Evolutionary conservation across 73 alveolate genomes (phyloP), one percentile per base, ranked within the genome.

Genomic region (Blepharisma japonicum): DNA sequence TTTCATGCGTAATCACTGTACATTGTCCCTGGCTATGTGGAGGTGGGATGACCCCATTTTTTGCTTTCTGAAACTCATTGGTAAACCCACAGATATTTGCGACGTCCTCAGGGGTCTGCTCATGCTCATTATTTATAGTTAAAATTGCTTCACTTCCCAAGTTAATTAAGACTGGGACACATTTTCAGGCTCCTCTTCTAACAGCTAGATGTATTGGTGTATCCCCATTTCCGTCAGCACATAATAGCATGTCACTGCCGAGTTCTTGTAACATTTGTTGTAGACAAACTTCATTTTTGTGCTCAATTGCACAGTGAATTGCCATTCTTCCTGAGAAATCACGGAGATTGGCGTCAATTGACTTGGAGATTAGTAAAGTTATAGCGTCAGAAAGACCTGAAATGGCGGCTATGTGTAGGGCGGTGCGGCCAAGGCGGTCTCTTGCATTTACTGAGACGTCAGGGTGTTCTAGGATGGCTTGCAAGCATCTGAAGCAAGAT

Each of bases 381-480:
- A 53, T 68, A 27, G 55, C 56, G 1, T 77, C 82, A 50, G 55
- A 25, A 45, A 55, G 68, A 6, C 90, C 86, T 18, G 50, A 67
- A 76, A 56, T 66, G 32, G 55, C 14, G 14, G 80, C 77, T 6
- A 83, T 49, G 56, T 83, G 90, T 18, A 83, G 74, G 53, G 78
- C 55, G 6, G 90, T 77, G 21, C 90, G 49, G 32, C 90, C 90
- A 6, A 83, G 78, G 46, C 90, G 81, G 72, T 83, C 90, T 78
- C 80, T 7, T 56, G 14, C 14, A 23, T 61, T 71, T 32, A 32
- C 42, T 32, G 3, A 32, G 42, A 32, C 42, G 42, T 32, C 42
- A 32, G 42, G 3, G 42, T 32, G 42, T 32, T 32, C 42, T 32
- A 32, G 42, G 42, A 32, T 32, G 42, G 42, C 42, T 32, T 32